phyloP scores from a whole-genome alignment of 2,329 filamentous ascomycete genomes.

The Pyrenophora teres region DNA sequence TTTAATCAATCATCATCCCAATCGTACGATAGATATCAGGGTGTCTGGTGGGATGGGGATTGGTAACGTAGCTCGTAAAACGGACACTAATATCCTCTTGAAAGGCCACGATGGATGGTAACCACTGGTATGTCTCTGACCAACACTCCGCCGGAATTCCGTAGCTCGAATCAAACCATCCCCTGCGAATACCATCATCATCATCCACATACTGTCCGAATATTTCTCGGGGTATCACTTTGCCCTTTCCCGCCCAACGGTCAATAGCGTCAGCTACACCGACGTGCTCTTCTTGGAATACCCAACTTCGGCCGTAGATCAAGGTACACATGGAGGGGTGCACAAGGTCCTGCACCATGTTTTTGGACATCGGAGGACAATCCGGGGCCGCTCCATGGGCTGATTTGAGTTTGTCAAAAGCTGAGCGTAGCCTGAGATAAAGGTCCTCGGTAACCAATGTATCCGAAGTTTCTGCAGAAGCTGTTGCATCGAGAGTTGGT shows the following conservation, averaged over 20 bases:
- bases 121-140: slow-evolving; percentile 49
- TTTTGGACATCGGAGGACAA: slow-evolving; percentile 64
- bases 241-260: slow-evolving; percentile 38
- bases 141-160: slow-evolving; percentile 21
- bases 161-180: not conserved
- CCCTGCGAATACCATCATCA: too few species aligned
- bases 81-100: slow-evolving; percentile 37
- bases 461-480: slow-evolving; percentile 61
- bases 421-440: slow-evolving; percentile 49
- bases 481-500: slow-evolving; percentile 53
- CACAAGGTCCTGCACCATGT: slow-evolving; percentile 64
- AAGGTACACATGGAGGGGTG: slow-evolving; percentile 68
- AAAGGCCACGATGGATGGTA: slow-evolving; percentile 58
- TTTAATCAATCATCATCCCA: slow-evolving; percentile 27
- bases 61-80: slow-evolving; percentile 61
- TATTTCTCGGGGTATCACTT: slow-evolving; percentile 14
- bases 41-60: slow-evolving; percentile 53
- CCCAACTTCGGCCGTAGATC: slow-evolving; percentile 56
- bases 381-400: slow-evolving; percentile 48
- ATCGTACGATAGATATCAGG: slow-evolving; percentile 24
- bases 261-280: slow-evolving; percentile 34
- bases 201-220: too few species aligned
- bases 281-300: slow-evolving; percentile 43
- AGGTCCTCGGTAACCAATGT: slow-evolving; percentile 48
- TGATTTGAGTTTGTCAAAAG: slow-evolving; percentile 56